Evolutionary conservation across 768 basidiomycete species (phyloP).

Genomic region (Saitozyma sp.): DNA sequence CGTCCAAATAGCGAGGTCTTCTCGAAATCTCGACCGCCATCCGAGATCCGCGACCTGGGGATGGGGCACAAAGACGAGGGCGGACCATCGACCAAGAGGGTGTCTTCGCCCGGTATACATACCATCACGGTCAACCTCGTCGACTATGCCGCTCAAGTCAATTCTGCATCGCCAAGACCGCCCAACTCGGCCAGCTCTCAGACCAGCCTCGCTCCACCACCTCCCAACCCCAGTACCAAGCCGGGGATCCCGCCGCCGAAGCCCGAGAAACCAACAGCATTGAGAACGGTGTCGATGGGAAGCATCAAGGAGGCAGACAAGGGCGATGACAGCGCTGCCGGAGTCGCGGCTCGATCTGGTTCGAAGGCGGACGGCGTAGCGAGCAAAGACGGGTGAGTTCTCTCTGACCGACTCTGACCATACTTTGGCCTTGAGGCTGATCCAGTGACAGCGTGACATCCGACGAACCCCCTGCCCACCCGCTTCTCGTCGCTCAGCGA

Average conservation of each 20-base stretch:
- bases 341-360: neutral
- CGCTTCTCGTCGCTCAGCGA: conserved; percentile 30
- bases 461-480: conserved; percentile 16
- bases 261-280: conserved; percentile 16
- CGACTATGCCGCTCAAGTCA: conserved; percentile 29
- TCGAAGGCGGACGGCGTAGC: neutral
- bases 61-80: conserved; percentile 10
- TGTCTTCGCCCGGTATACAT: conserved; percentile 15
- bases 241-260: conserved; percentile 14
- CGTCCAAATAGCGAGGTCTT: conserved; percentile 2
- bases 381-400: neutral
- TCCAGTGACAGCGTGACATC: conserved; percentile 9
- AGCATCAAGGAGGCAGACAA: conserved; percentile 7
- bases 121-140: conserved; percentile 41
- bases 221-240: conserved; percentile 29
- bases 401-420: neutral
- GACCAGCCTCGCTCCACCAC: conserved; percentile 10
- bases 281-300: conserved; percentile 9
- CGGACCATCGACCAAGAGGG: neutral
- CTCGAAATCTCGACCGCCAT: conserved; percentile 17
- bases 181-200: neutral
- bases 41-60: conserved; percentile 11
- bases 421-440: neutral
- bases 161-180: conserved; percentile 1
- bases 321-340: conserved; percentile 12